A percentile compares a stretch with the other conserved stretches of the same genome.
phyloP scores from a whole-genome alignment of 345 rosid species.

The Tarenaya hassleriana region DNA sequence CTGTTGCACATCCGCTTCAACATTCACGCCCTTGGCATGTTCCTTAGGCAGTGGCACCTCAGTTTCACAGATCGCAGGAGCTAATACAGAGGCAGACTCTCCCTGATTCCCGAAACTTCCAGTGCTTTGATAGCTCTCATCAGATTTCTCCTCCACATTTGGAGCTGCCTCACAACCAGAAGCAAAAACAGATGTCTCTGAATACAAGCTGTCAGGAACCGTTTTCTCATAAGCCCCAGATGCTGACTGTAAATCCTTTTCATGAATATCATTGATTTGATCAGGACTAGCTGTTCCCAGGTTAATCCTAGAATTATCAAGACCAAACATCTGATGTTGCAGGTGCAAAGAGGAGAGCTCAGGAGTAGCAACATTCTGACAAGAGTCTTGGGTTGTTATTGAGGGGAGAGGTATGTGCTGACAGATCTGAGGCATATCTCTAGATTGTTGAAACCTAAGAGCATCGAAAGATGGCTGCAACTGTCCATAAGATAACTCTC shows the following conservation, averaged over 20 bases:
- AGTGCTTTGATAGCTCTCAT: slow-evolving; percentile 29
- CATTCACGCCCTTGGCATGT: slow-evolving; percentile 22
- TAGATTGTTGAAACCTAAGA: slow-evolving; percentile 40
- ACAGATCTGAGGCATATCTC: slow-evolving; percentile 47
- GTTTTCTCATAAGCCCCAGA: slow-evolving; percentile 32
- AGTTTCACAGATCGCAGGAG: slow-evolving; percentile 27
- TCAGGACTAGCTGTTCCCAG: slow-evolving; percentile 35
- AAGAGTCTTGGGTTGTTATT: slow-evolving; percentile 31
- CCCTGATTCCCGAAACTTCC: slow-evolving; percentile 25
- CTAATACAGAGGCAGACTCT: slow-evolving; percentile 20
- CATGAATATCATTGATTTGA: slow-evolving; percentile 31
- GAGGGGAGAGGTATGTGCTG: slow-evolving; percentile 43
- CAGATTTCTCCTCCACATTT: slow-evolving; percentile 23
- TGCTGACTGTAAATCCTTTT: slow-evolving; percentile 31
- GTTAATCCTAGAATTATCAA: slow-evolving; percentile 30
- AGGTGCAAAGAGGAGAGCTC: slow-evolving; percentile 36
- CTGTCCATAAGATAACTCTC: slow-evolving; percentile 54
- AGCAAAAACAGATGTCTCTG: slow-evolving; percentile 25
- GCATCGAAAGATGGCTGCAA: slow-evolving; percentile 52
- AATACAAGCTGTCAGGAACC: slow-evolving; percentile 27
- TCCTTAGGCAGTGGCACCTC: slow-evolving; percentile 27
- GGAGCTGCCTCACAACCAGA: slow-evolving; percentile 28
- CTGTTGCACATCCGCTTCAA: slow-evolving; percentile 32
- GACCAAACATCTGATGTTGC: slow-evolving; percentile 51
- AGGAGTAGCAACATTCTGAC: slow-evolving; percentile 34